Conservation (phyloP, 345 rosid species). For the Cardamine occulta region DNA sequence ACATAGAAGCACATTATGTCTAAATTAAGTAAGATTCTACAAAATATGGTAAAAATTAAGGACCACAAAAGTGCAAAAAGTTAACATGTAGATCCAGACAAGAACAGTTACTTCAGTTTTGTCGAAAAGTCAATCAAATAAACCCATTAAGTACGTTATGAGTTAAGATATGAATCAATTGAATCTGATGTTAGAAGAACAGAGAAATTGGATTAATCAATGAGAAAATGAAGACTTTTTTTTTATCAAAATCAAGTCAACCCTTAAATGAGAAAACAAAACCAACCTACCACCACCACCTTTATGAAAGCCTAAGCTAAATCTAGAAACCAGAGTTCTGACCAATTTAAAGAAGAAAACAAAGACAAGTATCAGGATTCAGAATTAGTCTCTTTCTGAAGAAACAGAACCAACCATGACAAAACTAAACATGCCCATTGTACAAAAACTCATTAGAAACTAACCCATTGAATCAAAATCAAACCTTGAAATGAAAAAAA, state of each 20-base stretch:
- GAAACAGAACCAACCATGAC: constrained; percentile 41
- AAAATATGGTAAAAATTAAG: not conserved
- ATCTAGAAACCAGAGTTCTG: constrained; percentile 22
- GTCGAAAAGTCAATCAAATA: constrained; percentile 15
- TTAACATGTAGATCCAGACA: constrained; percentile 20
- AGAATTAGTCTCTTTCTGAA: constrained; percentile 28
- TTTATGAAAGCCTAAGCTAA: constrained; percentile 48
- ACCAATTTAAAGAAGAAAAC: constrained; percentile 44
- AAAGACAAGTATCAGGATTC: constrained; percentile 37
- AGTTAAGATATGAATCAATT: constrained; percentile 14
- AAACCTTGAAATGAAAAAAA: constrained; percentile 14
- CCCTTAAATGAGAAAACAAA: constrained; percentile 47
- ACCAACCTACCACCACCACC: constrained; percentile 65
- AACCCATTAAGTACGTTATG: constrained; percentile 5
- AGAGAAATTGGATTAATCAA: constrained; percentile 14
- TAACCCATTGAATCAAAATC: constrained; percentile 46
- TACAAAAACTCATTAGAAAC: constrained; percentile 26
- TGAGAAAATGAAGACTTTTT: constrained; percentile 31
- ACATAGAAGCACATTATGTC: not conserved
- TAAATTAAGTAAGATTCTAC: constrained; percentile 2
- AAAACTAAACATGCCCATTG: constrained; percentile 34
- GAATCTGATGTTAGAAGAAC: constrained; percentile 8
- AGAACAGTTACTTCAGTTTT: constrained; percentile 1
- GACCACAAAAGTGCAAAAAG: constrained; percentile 22
- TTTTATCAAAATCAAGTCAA: constrained; percentile 63